A percentile compares a stretch with the other conserved stretches of the same genome.
phyloP scores from a whole-genome alignment of 345 rosid genomes.

The Abelmoschus esculentus region DNA sequence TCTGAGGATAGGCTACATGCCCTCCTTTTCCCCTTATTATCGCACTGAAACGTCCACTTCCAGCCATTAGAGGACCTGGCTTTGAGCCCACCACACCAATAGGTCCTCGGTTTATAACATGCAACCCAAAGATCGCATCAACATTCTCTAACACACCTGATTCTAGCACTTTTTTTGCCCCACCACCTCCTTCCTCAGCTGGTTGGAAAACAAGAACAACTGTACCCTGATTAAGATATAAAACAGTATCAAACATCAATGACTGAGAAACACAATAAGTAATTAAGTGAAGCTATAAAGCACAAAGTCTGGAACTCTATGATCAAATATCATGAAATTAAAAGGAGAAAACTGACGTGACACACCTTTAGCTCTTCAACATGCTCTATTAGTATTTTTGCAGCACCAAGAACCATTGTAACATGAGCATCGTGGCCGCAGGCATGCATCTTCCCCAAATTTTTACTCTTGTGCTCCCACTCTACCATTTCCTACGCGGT shows the following conservation, averaged over 20 bases:
- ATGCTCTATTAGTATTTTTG: slow-evolving; percentile 33
- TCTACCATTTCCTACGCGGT: slow-evolving; percentile 39
- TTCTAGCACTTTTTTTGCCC: slow-evolving; percentile 60
- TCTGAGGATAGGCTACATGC: too few relatives aligned
- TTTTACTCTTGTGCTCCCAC: slow-evolving; percentile 57
- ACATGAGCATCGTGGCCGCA: slow-evolving; percentile 66
- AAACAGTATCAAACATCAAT: not conserved
- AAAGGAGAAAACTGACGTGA: too few relatives aligned
- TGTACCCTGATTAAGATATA: slow-evolving; percentile 49
- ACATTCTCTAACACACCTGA: slow-evolving; percentile 60
- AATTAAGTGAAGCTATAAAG: too few relatives aligned
- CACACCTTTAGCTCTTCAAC: too few relatives aligned
- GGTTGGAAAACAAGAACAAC: slow-evolving; percentile 82
- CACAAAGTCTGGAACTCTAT: too few relatives aligned
- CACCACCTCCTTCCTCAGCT: slow-evolving; percentile 91
- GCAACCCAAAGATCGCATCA: slow-evolving; percentile 68
- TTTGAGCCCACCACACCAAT: slow-evolving; percentile 50
- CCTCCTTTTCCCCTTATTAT: not conserved
- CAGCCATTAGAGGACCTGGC: slow-evolving; percentile 64
- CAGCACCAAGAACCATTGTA: slow-evolving; percentile 71
- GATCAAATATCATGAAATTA: too few relatives aligned
- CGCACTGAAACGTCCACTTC: slow-evolving; percentile 69
- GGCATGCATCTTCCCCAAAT: slow-evolving; percentile 58
- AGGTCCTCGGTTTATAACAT: slow-evolving; percentile 29
- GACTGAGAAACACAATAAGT: too few relatives aligned